Base-by-base conservation (phyloP, 768 basidiomycete species). In the Pisolithus microcarpus region DNA sequence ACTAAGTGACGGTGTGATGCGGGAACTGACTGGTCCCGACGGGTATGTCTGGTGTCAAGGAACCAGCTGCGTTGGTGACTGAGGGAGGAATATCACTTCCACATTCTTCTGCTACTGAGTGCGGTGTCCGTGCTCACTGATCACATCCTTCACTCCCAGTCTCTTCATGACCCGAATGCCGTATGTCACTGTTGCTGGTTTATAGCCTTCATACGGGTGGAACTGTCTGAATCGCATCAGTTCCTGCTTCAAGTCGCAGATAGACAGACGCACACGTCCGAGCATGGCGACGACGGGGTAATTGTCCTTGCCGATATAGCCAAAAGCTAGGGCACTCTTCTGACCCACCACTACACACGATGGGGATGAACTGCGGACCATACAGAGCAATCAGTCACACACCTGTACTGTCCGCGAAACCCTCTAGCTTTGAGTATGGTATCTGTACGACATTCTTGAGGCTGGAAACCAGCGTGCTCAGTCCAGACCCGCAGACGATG, bases 11-110 rank as follows among this genome's bases (percentile, higher is more conserved):
- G 36, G 1, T 24, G 28, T 4, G 7, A 11, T 15, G 34, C 13
- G 4, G 56, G 24, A n/a, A 57, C 84, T 53, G 61, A 91, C 89
- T 86, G 6, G 90, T 91, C 56, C 92, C 91, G 34, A 91, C 84
- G 15, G 82, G 72, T 52, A 90, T 77, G 7, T 70, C 56, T 4
- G 84, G 80, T 60, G 88, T 90, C 7, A 95, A 73, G 3, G 84
- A 84, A 16, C 91, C 91, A 16, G 90, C 80, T 10, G 91, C 92
- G 65, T 94, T 95, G 38, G 91, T 94, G 43, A 93, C 89, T 91
- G 58, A 15, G 26, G 45, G 28, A 26, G 43, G 31, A 40, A 52
- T 39, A 8, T n/a, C 43, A 8, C 46, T 24, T 59, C 8, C 56
- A 45, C 42, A 37, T 38, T 18, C 11, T 21, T 28, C 24, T 23